These are phyloP conservation scores for Mytilinidion resinicola DNA, from an alignment of 495 filamentous ascomycete genomes.

Conservation along the genomic window DNA sequence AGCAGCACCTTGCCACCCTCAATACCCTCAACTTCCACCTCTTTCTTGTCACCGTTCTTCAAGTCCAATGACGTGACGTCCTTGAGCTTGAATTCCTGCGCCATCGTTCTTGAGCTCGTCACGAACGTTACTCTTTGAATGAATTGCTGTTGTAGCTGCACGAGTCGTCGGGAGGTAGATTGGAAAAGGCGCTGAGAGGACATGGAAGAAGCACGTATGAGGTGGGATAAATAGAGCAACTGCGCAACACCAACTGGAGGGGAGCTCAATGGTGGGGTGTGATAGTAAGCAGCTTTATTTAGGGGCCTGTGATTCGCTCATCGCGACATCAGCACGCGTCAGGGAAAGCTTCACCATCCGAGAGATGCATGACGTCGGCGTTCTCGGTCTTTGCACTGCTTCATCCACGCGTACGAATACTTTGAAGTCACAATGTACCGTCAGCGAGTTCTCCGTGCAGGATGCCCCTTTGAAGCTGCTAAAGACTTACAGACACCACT, in stretches of 20 bases:
- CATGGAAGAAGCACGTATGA: conserved; percentile 7
- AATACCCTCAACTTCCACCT: conserved; percentile 85
- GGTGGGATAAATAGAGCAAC: not conserved
- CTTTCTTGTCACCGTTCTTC: conserved; percentile 72
- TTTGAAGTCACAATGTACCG: not conserved
- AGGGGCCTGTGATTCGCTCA: too few relatives aligned
- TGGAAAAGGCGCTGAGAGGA: conserved; percentile 3
- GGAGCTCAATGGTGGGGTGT: not conserved
- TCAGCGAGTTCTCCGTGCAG: not conserved
- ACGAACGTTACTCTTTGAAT: conserved; percentile 22
- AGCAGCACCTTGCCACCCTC: conserved; percentile 79
- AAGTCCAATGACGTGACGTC: conserved; percentile 65
- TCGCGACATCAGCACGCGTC: too few relatives aligned
- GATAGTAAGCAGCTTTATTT: too few relatives aligned
- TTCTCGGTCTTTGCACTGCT: not conserved
- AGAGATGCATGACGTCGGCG: not conserved
- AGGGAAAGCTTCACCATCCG: too few relatives aligned
- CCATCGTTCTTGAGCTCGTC: conserved; percentile 39
- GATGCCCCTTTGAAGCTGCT: not conserved
- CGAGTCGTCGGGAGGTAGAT: not conserved
- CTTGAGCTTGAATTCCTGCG: conserved; percentile 81
- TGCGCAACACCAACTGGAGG: not conserved
- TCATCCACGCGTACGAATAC: too few relatives aligned
- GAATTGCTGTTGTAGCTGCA: not conserved
- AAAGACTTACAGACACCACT: conserved; percentile 2